Percentiles rank a stretch among this genome's conserved stretches.
Evolutionary conservation across 352 stramenopile genomes (phyloP).

Genomic region (Phytophthora idaei): DNA sequence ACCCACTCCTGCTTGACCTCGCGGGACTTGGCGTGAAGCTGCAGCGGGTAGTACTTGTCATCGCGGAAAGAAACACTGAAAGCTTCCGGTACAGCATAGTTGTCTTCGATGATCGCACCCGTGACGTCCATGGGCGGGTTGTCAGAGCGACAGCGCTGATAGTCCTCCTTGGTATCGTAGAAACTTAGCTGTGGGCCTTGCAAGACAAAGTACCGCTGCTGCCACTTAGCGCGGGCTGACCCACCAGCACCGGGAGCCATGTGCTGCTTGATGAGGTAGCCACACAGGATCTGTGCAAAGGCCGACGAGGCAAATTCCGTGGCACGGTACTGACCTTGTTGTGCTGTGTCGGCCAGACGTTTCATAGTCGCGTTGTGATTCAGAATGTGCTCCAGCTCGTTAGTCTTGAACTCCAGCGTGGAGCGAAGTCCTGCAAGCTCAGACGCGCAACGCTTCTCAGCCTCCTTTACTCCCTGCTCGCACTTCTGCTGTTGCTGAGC

Average conservation of each 20-base stretch:
- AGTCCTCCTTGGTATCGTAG: constrained; percentile 89
- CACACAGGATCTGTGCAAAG: constrained; percentile 70
- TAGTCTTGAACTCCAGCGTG: constrained; percentile 86
- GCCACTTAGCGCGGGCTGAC: constrained; percentile 69
- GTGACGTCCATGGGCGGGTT: constrained; percentile 85
- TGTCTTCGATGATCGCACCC: constrained; percentile 76
- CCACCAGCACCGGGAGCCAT: constrained; percentile 49
- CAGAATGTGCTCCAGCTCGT: constrained; percentile 87
- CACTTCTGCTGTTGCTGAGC: constrained; percentile 81
- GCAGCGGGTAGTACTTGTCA: constrained; percentile 81
- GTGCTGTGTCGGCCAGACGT: constrained; percentile 80
- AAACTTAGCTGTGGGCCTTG: constrained; percentile 80
- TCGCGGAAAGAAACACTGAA: constrained; percentile 85
- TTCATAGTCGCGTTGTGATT: constrained; percentile 91
- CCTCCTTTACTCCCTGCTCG: constrained; percentile 75
- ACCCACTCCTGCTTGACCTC: constrained; percentile 86
- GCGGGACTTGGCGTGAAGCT: constrained; percentile 82
- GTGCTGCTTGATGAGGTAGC: constrained; percentile 89
- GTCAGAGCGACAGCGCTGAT: constrained; percentile 78
- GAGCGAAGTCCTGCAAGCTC: constrained; percentile 71
- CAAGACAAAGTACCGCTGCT: constrained; percentile 89
- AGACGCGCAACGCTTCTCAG: constrained; percentile 71
- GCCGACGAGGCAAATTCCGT: constrained; percentile 84
- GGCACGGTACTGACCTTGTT: constrained; percentile 84
- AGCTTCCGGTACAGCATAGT: constrained; percentile 76